These are phyloP conservation scores for Ophiocordyceps unilateralis DNA, from an alignment of 2,329 filamentous ascomycete genomes.

Conservation along the genomic window DNA sequence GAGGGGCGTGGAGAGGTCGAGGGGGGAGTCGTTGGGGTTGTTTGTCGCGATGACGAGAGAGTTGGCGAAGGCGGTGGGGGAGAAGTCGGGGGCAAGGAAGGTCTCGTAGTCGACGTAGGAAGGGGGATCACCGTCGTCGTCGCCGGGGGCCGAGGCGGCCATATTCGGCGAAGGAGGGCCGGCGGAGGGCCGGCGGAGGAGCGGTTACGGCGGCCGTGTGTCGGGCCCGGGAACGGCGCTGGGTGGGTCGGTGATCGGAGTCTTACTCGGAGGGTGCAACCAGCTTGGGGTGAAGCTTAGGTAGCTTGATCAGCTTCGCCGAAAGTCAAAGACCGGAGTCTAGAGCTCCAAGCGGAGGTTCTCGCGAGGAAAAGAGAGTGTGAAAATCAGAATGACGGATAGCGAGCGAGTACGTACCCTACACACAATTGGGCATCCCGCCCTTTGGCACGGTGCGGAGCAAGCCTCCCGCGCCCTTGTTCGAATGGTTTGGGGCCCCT, in stretches of 20 bases:
- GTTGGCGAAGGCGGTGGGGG: slow-evolving; percentile 70
- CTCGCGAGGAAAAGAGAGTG: no score
- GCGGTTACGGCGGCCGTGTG: neutral
- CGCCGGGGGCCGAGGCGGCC: neutral
- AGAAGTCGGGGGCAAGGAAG: slow-evolving; percentile 73
- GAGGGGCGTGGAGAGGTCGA: slow-evolving; percentile 87
- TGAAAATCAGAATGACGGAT: no score
- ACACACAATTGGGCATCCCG: no score
- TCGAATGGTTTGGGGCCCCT: neutral
- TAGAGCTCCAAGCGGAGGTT: no score
- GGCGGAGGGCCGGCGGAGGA: neutral
- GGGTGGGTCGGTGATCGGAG: no score
- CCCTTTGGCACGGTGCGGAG: no score
- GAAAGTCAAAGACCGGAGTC: no score
- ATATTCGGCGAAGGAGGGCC: neutral
- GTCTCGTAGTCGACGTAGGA: slow-evolving; percentile 95
- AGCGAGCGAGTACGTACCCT: no score
- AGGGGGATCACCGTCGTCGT: slow-evolving; percentile 32
- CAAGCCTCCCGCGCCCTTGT: neutral
- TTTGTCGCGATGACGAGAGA: slow-evolving; percentile 77
- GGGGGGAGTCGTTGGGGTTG: slow-evolving; percentile 72
- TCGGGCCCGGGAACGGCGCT: neutral
- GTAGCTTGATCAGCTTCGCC: no score
- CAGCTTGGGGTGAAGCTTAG: no score
- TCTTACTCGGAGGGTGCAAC: no score